Evolutionary conservation across 768 basidiomycete genomes (phyloP), one percentile per base, ranked within the genome.

Genomic region (Plicaturopsis crispa): DNA sequence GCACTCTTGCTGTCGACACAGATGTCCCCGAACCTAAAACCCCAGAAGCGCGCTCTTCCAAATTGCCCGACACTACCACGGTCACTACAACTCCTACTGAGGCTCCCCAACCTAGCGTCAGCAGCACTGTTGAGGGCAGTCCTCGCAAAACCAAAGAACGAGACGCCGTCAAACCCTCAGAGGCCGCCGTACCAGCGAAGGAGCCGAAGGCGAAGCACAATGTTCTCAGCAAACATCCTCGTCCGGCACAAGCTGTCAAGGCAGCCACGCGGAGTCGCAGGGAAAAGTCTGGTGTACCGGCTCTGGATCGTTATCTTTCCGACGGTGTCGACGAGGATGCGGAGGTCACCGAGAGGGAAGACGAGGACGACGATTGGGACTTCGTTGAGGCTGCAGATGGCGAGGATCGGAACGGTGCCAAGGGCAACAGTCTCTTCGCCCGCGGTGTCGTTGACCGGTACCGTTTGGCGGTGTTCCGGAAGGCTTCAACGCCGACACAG

Each of bases 371-470:
- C 30, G 90, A 91, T 40, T 94, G 91, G 90, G 90, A 92, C 71
- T 75, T 92, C 45, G 72, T 94, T 43, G 86, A 90, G 50, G 75
- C 74, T 26, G 84, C 65, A 4, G 82, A 83, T 46, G 79, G 77
- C n/a, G 87, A 88, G 53, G 88, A 89, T 41, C 70, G 80, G 43
- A 90, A 91, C 44, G 87, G 88, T 13, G 65, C 80, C 18, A 79
- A 80, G 52, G 87, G 79, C 5, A 75, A 78, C 14, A 91, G 82
- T 52, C 70, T 92, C 26, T 92, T 91, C 53, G 83, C 90, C 31
- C 78, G 89, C n/a, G 90, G 90, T 4, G 85, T 92, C 34, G 87
- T 91, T 36, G 90, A 94, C 55, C 72, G 84, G 38, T 94, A 93
- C 55, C 71, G 77, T 41, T 66, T 94, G 38, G 79, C 84, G 12